Evolutionary conservation across 1,284 basidiomycete genomes (phyloP), one percentile per base, ranked within the genome.

Genomic region (Ustilago nuda): DNA sequence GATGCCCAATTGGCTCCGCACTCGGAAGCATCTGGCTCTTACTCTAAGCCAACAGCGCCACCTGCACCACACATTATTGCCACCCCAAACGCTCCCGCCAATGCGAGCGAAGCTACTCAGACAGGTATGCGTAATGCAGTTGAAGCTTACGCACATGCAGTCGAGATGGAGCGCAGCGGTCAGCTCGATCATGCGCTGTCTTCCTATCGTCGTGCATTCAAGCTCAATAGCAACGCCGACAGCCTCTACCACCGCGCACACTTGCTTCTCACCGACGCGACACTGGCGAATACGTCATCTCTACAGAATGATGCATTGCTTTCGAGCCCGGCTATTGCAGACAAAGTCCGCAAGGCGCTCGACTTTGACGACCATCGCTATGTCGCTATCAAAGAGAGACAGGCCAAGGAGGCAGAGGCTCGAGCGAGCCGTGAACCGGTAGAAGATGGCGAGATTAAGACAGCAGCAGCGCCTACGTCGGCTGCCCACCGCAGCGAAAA

Each of bases 131-230:
- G 68, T 56, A 67, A 64, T 32, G 72, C 80, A 1, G 72, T 81
- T 32, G 65, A 81, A 51, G 68, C 75, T 0, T 83, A 83, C 23
- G 79, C 77, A 0, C 64, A 63, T 30, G 81, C 79, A 11, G 81
- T 82, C 32, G 75, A 77, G 27, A 75, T 72, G 62, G 81, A 83
- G 48, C 66, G 80, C 19, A 69, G 66, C 27, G 80, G 80, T 3
- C 63, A 77, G 13, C 68, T 81, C 9, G 76, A 80, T 39, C 50
- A 81, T 27, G 81, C 81, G 1, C 72, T 82, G 2, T 39, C 50
- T 3, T 73, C 70, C 8, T 83, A 83, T 41, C 76, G 80, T 32
- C 66, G 69, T 30, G 81, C 81, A 8, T 83, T 83, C 58, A 71
- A 75, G 59, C 76, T 82, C 48, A 71, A 83, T 64, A 60, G 61